Percentiles rank a stretch among this genome's conserved stretches.
Evolutionary conservation across 73 alveolate species (phyloP).

Genomic region (Paramecium biaurelia): DNA sequence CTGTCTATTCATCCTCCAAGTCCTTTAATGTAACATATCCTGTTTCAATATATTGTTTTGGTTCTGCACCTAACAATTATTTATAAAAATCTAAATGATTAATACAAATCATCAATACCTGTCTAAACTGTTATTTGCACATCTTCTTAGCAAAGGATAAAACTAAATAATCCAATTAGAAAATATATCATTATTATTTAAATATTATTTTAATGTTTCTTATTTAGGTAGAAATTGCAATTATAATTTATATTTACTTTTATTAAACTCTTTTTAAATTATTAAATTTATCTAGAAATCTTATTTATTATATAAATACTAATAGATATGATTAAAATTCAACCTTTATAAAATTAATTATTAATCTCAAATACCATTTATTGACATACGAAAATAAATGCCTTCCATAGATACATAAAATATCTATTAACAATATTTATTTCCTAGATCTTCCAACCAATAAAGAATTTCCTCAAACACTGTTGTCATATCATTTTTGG

Average conservation of each 20-base stretch:
- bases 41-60: not conserved
- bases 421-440: not conserved
- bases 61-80: not conserved
- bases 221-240: no score
- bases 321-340: no score
- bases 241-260: no score
- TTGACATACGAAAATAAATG: not conserved
- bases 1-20: not conserved
- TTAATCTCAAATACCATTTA: not conserved
- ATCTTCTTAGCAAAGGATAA: not conserved
- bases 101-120: not conserved
- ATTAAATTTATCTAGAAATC: no score
- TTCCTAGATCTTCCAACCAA: not conserved
- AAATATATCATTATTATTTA: not conserved
- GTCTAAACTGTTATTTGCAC: not conserved
- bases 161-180: not conserved
- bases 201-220: no score
- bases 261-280: no score
- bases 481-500: no score
- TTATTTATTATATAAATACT: no score
- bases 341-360: no score
- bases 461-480: not conserved
- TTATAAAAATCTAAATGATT: not conserved
- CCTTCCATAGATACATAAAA: not conserved
- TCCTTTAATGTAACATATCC: constrained; percentile 7